phyloP scores from a whole-genome alignment of 331 rosid genomes.

The Stylosanthes scabra region DNA sequence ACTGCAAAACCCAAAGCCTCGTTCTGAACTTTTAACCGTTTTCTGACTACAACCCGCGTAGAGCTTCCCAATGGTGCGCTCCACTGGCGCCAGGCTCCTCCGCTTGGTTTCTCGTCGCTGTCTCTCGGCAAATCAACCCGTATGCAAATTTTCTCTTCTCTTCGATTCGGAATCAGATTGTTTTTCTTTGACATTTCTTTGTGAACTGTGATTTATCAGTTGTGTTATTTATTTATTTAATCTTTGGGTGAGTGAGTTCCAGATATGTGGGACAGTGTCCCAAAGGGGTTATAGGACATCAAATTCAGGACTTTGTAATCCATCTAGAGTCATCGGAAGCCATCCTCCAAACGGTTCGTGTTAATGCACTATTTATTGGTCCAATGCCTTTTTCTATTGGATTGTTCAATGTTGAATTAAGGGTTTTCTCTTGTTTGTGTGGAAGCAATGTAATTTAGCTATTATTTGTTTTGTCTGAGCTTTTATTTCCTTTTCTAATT shows the following conservation, averaged over 20 bases:
- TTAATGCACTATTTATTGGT: background rate
- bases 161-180: background rate
- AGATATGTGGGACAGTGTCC: conserved; percentile 51
- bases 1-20: conserved; percentile 20
- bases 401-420: conserved; percentile 7
- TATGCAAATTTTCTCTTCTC: conserved; percentile 20
- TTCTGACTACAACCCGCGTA: background rate
- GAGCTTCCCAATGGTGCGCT: conserved; percentile 67
- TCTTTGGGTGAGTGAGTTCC: conserved; percentile 14
- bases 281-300: conserved; percentile 55
- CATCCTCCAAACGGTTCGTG: conserved; percentile 51
- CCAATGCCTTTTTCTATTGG: conserved; percentile 26
- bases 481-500: background rate
- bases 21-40: background rate
- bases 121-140: conserved; percentile 43
- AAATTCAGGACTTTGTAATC: conserved; percentile 49
- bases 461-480: background rate
- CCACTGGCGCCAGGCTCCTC: conserved; percentile 65
- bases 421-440: background rate
- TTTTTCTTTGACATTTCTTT: background rate
- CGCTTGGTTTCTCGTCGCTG: conserved; percentile 59
- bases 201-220: background rate
- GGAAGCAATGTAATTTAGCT: background rate
- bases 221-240: background rate
- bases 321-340: conserved; percentile 45